A percentile compares a stretch with the other conserved stretches of the same genome.
Conservation (phyloP, 106 monocot genomes). For the Platanthera guangdongensis region DNA sequence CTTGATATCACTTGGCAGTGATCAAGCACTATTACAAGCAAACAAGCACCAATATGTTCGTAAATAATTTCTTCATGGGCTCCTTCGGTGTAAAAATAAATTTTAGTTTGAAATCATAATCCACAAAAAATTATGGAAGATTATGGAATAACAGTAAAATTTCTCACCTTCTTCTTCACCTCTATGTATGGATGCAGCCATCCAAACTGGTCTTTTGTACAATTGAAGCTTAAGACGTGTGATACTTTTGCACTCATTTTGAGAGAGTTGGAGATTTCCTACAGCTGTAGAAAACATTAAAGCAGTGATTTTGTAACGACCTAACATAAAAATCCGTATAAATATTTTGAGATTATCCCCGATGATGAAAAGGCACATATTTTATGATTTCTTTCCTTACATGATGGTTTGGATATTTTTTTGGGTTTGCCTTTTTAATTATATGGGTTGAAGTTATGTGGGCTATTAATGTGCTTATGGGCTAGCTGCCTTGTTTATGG, state of each 20-base stretch:
- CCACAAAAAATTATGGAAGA: background rate
- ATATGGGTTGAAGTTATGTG: too few relatives aligned
- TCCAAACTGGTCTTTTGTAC: conserved; percentile 62
- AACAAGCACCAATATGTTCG: background rate
- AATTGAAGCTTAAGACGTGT: conserved; percentile 49
- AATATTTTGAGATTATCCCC: too few relatives aligned
- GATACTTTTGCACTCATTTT: conserved; percentile 27
- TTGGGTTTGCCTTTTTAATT: too few relatives aligned
- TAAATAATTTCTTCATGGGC: background rate
- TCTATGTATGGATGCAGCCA: conserved; percentile 85
- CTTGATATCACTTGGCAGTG: background rate
- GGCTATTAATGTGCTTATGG: too few relatives aligned
- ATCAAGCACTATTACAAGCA: background rate
- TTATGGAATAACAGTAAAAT: conserved; percentile 1
- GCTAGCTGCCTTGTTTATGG: too few relatives aligned
- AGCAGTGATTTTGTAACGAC: too few relatives aligned
- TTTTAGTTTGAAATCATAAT: background rate
- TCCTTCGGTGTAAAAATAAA: background rate
- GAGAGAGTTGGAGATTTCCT: conserved; percentile 28
- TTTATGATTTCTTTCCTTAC: too few relatives aligned
- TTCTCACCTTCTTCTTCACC: conserved; percentile 83
- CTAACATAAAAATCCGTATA: too few relatives aligned
- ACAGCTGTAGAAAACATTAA: conserved; percentile 32
- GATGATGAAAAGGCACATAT: too few relatives aligned
- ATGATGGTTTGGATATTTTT: too few relatives aligned